Base-by-base conservation (phyloP, 192 early-diverging fungal species). In the Backusella psychrophila region DNA sequence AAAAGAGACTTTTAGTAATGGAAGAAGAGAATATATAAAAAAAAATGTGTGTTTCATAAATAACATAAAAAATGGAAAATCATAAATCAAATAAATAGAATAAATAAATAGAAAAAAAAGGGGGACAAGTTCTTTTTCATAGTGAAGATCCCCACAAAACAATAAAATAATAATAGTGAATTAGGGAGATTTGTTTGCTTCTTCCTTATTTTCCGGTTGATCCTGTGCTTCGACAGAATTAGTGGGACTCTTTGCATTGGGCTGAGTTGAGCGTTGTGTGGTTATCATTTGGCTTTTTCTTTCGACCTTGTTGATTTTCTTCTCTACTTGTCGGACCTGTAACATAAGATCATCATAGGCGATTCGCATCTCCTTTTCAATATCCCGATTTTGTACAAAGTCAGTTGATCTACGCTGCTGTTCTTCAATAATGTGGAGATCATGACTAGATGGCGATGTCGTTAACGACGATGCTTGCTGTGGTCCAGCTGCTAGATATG, bases 271-370 rank as follows among this genome's bases (percentile, higher is more conserved):
- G 26, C 56, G 56, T 63, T 63, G 56, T 63, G 56, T 63, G 21
- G 21, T 63, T 63, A 63, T 63, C 56, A 63, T 63, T 26, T 67
- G 52, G 6, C 73, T 74, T 44, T 78, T 66, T 23, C 36, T 44
- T 56, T 78, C 77, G 14, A 78, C 6, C 14, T 42, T 36, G 15
- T 38, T 35, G 23, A 78, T 29, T 52, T 73, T 68, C 34, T 44
- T 66, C 44, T 78, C 77, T 9, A 78, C 31, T 14, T 78, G 77
- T 23, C 71, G 59, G 26, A 78, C 77, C 35, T 78, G 77, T 15
- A 73, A 52, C 77, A 74, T 74, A 31, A 78, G 66, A 34, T 78
- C 77, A 67, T 78, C 77, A 69, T 78, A 78, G 14, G 77, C 77
- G 31, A 67, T 78, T 46, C 67, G 53, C 38, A 78, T 66, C 35